These are phyloP conservation scores for Helenozyma baotianmanensis DNA, from an alignment of 805 yeast species.

Conservation along the genomic window DNA sequence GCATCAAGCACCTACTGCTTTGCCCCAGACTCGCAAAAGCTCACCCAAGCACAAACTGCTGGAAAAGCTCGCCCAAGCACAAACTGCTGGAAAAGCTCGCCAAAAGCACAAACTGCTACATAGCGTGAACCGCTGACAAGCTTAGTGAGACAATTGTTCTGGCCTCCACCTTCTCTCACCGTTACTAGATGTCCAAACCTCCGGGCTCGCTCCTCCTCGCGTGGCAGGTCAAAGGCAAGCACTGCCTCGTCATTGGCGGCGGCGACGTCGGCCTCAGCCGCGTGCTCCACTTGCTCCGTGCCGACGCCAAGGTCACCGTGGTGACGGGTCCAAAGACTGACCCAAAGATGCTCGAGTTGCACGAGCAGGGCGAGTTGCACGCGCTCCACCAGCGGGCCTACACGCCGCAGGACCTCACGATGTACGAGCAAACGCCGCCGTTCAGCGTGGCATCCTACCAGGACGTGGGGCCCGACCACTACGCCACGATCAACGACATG, in stretches of 20 bases:
- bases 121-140: too few relatives aligned
- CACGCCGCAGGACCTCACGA: conserved; percentile 39
- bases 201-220: conserved; percentile 65
- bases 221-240: conserved; percentile 66
- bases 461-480: conserved; percentile 13
- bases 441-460: conserved; percentile 5
- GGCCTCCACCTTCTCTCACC: too few relatives aligned
- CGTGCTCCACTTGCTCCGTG: conserved; percentile 59
- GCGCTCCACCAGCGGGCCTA: conserved; percentile 44
- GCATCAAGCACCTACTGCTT: too few relatives aligned
- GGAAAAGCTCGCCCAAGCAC: too few relatives aligned
- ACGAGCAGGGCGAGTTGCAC: conserved; percentile 37
- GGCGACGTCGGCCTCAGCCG: conserved; percentile 75
- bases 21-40: too few relatives aligned
- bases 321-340: conserved; percentile 40
- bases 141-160: too few relatives aligned
- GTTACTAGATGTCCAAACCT: too few relatives aligned
- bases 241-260: conserved; percentile 71
- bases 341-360: conserved; percentile 23
- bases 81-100: too few relatives aligned
- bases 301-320: conserved; percentile 68
- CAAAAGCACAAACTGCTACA: too few relatives aligned
- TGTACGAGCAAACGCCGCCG: conserved; percentile 39
- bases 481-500: conserved; percentile 27
- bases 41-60: too few relatives aligned